A percentile compares a stretch with the other conserved stretches of the same genome.
Evolutionary conservation across 305 asterid genomes (phyloP).

Genomic region (Fraxinus ornus): DNA sequence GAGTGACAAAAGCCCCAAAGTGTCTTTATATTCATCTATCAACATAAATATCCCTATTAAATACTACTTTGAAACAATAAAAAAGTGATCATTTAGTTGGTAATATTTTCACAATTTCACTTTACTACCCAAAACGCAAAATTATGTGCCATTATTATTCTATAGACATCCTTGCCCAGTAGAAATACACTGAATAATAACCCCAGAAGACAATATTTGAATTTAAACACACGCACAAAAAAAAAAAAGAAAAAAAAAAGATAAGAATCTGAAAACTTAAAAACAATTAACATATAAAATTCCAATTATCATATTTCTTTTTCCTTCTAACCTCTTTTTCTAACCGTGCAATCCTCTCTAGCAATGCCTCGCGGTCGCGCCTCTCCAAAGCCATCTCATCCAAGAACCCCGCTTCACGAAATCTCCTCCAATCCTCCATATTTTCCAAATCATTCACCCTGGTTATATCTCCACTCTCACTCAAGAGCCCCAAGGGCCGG

Average conservation of each 20-base stretch:
- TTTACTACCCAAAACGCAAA: not conserved
- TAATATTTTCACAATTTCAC: not conserved
- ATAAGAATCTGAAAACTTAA: slow-evolving; percentile 2
- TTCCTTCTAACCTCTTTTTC: slow-evolving; percentile 58
- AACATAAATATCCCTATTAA: not conserved
- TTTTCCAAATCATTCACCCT: slow-evolving; percentile 36
- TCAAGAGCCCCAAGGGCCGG: slow-evolving; percentile 61
- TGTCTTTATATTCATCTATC: not conserved
- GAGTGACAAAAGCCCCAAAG: not conserved
- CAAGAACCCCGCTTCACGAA: slow-evolving; percentile 74
- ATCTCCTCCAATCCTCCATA: slow-evolving; percentile 85
- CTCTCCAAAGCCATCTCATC: slow-evolving; percentile 60
- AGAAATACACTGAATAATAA: not conserved
- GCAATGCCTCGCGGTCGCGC: slow-evolving; percentile 55
- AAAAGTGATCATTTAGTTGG: not conserved
- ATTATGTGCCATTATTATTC: not conserved
- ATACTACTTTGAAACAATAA: not conserved
- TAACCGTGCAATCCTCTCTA: slow-evolving; percentile 41
- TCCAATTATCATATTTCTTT: not conserved
- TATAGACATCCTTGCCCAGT: not conserved
- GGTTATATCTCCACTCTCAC: slow-evolving; percentile 40
- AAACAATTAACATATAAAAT: not conserved
- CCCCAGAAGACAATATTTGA: not conserved
- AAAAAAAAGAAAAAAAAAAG: not conserved
- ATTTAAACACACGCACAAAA: not conserved